Conservation (phyloP, 352 stramenopile species). For the Phytophthora melonis region DNA sequence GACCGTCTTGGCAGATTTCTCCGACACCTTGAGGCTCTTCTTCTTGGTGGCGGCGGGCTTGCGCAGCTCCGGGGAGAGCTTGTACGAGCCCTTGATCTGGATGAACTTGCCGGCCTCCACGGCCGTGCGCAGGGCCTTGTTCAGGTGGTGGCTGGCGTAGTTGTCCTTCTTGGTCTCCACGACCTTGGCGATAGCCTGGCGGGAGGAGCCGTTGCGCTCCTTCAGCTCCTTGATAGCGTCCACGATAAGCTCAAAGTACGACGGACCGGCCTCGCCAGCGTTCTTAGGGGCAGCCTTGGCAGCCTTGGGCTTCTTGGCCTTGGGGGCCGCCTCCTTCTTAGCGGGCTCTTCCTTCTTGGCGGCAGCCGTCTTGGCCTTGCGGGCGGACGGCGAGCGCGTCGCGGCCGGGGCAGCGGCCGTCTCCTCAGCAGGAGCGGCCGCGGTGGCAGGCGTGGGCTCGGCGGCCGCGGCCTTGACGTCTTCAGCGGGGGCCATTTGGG, state of each 20-base stretch:
- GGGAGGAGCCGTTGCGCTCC: slow-evolving; percentile 93
- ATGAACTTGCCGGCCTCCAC: slow-evolving; percentile 91
- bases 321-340: slow-evolving; percentile 50
- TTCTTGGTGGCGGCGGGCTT: slow-evolving; percentile 72
- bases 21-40: slow-evolving; percentile 72
- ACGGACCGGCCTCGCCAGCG: slow-evolving; percentile 57
- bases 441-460: slow-evolving; percentile 40
- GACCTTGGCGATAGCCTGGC: slow-evolving; percentile 92
- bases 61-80: slow-evolving; percentile 72
- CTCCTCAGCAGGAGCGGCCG: slow-evolving; percentile 29
- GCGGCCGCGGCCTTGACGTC: slow-evolving; percentile 64
- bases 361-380: slow-evolving; percentile 73
- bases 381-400: slow-evolving; percentile 63
- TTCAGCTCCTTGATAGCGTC: slow-evolving; percentile 92
- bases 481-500: slow-evolving; percentile 50
- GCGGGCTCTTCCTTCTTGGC: slow-evolving; percentile 39
- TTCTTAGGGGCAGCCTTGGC: slow-evolving; percentile 47
- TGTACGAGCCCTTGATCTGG: slow-evolving; percentile 88
- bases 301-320: slow-evolving; percentile 66
- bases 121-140: slow-evolving; percentile 91
- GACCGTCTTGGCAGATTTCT: slow-evolving; percentile 48
- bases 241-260: slow-evolving; percentile 92
- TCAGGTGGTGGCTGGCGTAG: slow-evolving; percentile 85
- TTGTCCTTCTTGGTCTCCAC: slow-evolving; percentile 89
- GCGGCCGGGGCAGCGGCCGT: slow-evolving; percentile 20